Base-by-base conservation (phyloP, 169 alveolate genomes). In the Cryptosporidium meleagridis region DNA sequence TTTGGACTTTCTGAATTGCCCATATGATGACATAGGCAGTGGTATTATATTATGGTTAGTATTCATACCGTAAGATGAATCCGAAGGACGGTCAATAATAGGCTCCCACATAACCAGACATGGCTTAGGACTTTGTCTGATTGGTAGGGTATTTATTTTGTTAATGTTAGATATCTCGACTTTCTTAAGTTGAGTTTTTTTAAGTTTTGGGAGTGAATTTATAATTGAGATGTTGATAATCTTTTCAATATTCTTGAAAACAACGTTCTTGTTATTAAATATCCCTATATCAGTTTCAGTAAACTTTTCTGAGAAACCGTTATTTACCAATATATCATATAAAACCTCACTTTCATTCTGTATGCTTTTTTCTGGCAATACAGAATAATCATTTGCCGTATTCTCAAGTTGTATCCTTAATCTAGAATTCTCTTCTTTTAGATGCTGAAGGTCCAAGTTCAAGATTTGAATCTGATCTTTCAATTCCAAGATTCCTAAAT, bases 71-170 rank as follows among this genome's bases (percentile, higher is more conserved):
- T 10, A 37, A 31, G 72, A 65, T n/a, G 16, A 65, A 14, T 26
- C 33, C 8, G 72, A 29, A 37, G 44, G 33, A 52, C 72, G 33
- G 7, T 80, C 89, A 7, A 80, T 33, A 18, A 80, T 80, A 21
- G 89, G 89, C n/a, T 80, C 89, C 89, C 89, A 80, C 89, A 80
- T 80, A 44, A 80, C 89, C 26, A 80, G 52, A 44, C 65, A 80
- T 29, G 85, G 85, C 39, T 52, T 72, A 14, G 67, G 67, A 55
- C 3, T 55, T 55, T 55, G 35, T 6, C 14, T 1, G 6, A 26
- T 7, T 55, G 35, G 14, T 55, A 23, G 12, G 67, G 67, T 55
- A 9, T 41, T 41, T 41, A 41, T 41, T 41, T 41, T 41, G 67
- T 55, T 55, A 3, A 10, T 21, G 2, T 55, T 8, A 12, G 14